Conservation (phyloP, 805 yeast genomes). For the Barnettozyma sp. region DNA sequence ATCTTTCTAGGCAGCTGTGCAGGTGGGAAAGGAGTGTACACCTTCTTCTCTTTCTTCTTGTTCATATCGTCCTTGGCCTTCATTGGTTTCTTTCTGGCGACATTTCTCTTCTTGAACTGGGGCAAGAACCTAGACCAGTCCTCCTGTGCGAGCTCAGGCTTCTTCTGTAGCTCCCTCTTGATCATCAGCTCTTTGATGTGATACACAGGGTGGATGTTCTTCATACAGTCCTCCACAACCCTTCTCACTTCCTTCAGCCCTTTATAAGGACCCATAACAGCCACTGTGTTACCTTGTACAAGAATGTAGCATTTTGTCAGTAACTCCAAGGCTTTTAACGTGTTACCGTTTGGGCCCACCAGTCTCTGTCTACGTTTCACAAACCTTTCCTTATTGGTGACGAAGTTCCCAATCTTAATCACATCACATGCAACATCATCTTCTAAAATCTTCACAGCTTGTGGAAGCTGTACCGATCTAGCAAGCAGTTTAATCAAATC, state of each 20-base stretch:
- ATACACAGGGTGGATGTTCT: slow-evolving; percentile 93
- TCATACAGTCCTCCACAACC: slow-evolving; percentile 97
- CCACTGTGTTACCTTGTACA: slow-evolving; percentile 96
- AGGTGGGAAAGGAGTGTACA: slow-evolving; percentile 99
- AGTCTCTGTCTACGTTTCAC: slow-evolving; percentile 93
- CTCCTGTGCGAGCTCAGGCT: slow-evolving; percentile 91
- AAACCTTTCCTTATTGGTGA: slow-evolving; percentile 86
- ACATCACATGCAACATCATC: slow-evolving; percentile 96
- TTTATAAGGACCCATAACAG: slow-evolving; percentile 93
- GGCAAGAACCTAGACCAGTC: slow-evolving; percentile 97
- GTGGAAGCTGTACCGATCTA: slow-evolving; percentile 95
- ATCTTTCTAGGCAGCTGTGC: slow-evolving; percentile 94
- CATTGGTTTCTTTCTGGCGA: slow-evolving; percentile 85
- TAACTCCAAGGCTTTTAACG: slow-evolving; percentile 89
- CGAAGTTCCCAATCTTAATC: slow-evolving; percentile 87
- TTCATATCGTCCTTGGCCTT: slow-evolving; percentile 46
- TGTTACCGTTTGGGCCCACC: slow-evolving; percentile 96
- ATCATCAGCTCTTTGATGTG: slow-evolving; percentile 97
- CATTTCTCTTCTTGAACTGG: slow-evolving; percentile 92
- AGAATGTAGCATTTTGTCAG: slow-evolving; percentile 92
- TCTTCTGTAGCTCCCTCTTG: slow-evolving; percentile 88
- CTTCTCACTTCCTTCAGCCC: slow-evolving; percentile 90
- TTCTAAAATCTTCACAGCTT: slow-evolving; percentile 83
- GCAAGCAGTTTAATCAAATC: slow-evolving; percentile 91
- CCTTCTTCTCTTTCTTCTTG: slow-evolving; percentile 47